Conservation (phyloP, 1,284 basidiomycete genomes). For the Wallemia ichthyophaga region DNA sequence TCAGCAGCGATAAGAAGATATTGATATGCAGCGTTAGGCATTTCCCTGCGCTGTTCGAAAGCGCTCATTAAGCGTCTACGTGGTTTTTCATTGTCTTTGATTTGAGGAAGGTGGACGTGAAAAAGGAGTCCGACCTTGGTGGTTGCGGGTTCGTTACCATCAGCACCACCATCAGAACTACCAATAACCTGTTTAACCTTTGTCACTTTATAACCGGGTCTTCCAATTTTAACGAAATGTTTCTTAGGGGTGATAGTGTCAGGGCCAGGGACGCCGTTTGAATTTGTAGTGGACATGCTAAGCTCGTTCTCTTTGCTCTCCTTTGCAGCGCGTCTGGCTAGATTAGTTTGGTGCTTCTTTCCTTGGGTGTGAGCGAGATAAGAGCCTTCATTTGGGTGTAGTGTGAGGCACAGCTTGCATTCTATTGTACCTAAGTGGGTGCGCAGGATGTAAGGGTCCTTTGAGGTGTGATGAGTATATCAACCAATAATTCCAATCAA, state of each 20-base stretch:
- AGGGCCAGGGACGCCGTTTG: conserved; percentile 4
- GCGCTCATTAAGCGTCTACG: conserved; percentile 85
- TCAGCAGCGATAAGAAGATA: conserved; percentile 94
- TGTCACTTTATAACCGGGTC: conserved; percentile 75
- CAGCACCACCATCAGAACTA: no score
- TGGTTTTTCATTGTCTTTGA: conserved; percentile 57
- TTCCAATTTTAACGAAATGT: conserved; percentile 86
- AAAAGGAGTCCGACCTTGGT: conserved; percentile 61
- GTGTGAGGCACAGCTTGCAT: conserved; percentile 85
- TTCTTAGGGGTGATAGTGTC: conserved; percentile 60
- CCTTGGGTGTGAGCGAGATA: conserved; percentile 98
- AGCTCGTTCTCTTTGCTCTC: conserved; percentile 79
- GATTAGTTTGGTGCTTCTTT: conserved; percentile 96
- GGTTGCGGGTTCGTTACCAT: no score
- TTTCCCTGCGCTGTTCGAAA: conserved; percentile 89
- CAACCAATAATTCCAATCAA: neutral
- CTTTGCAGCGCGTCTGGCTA: conserved; percentile 74
- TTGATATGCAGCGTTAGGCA: conserved; percentile 81
- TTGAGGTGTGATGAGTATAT: neutral
- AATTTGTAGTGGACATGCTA: conserved; percentile 4
- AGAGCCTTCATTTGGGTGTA: conserved; percentile 96
- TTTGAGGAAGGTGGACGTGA: conserved; percentile 81
- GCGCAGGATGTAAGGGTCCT: conserved; percentile 96
- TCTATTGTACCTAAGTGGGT: conserved; percentile 91
- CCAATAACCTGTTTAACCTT: conserved; percentile 55